Evolutionary conservation across 306 rosid genomes (phyloP).

Genomic region (Dryas drummondii): DNA sequence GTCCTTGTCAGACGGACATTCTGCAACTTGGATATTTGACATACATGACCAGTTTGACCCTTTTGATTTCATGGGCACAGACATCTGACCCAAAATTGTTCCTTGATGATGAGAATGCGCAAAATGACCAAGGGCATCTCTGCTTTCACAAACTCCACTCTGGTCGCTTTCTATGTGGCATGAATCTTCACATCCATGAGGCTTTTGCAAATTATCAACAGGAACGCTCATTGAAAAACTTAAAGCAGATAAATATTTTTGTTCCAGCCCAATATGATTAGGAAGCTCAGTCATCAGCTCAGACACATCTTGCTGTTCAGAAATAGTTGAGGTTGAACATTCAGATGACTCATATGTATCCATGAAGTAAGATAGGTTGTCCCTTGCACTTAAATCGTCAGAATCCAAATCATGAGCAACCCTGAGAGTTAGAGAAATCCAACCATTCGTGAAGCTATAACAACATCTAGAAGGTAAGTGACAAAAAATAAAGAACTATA

Average conservation of each 20-base stretch:
- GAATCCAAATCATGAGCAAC: slow-evolving; percentile 34
- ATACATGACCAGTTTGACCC: slow-evolving; percentile 37
- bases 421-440: slow-evolving; percentile 50
- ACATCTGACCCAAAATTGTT: slow-evolving; percentile 32
- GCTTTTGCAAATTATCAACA: slow-evolving; percentile 32
- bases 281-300: slow-evolving; percentile 46
- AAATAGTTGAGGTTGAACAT: slow-evolving; percentile 48
- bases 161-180: slow-evolving; percentile 25
- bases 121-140: slow-evolving; percentile 30
- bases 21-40: slow-evolving; percentile 33
- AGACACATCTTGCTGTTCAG: slow-evolving; percentile 56
- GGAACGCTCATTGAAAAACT: slow-evolving; percentile 46
- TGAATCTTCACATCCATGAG: slow-evolving; percentile 43
- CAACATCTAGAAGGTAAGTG: slow-evolving; percentile 26
- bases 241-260: slow-evolving; percentile 55
- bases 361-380: slow-evolving; percentile 40
- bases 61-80: slow-evolving; percentile 35
- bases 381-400: slow-evolving; percentile 56
- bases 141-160: slow-evolving; percentile 34
- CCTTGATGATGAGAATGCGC: slow-evolving; percentile 35
- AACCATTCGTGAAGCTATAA: slow-evolving; percentile 33
- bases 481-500: slow-evolving; percentile 8
- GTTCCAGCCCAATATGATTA: slow-evolving; percentile 38
- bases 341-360: slow-evolving; percentile 54
- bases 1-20: slow-evolving; percentile 25